Evolutionary conservation across 345 rosid genomes (phyloP), one percentile per base, ranked within the genome.

Genomic region (Dipteronia sinensis): DNA sequence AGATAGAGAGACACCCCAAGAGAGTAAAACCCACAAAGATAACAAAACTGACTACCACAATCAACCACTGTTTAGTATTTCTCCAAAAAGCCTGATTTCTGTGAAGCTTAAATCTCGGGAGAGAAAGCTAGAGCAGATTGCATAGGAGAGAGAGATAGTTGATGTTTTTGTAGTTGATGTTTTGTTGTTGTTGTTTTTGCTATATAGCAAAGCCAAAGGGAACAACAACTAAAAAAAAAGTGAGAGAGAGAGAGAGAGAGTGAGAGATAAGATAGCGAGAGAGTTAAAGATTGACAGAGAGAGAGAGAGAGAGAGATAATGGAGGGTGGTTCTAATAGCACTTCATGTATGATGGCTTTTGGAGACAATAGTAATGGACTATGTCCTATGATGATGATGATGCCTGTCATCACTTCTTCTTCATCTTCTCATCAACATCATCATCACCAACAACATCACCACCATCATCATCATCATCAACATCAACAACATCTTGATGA

Each of bases 31-130:
- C 78, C 75, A 65, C 73, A 34, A 44, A 58, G 61, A 61, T 38
- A 42, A 53, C 44, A 38, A 63, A 27, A 59, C 74, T 77, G 80
- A 27, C 73, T 62, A 2, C 73, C 47, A 0, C 86, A 72, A 69
- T 76, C 69, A 69, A 80, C 83, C 85, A 82, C 87, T 87, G 79
- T 87, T 85, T 88, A 83, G 86, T 85, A 84, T 83, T 89, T 81
- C 81, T 80, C 85, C 83, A 74, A 90, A 88, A 90, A 86, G 93
- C 69, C 91, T 90, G 92, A 81, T 82, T 83, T 78, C 84, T 82
- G 90, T 82, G 91, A 71, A 86, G 96, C 98, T 80, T 88, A 92
- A 91, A 89, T 88, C 91, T 85, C 98, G 98, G 96, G 98, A 92
- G 98, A 76, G 82, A 25, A 77, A 79, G 64, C 63, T 67, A 73